phyloP scores from a whole-genome alignment of 75 land plant species.

The Cryptomeria japonica region DNA sequence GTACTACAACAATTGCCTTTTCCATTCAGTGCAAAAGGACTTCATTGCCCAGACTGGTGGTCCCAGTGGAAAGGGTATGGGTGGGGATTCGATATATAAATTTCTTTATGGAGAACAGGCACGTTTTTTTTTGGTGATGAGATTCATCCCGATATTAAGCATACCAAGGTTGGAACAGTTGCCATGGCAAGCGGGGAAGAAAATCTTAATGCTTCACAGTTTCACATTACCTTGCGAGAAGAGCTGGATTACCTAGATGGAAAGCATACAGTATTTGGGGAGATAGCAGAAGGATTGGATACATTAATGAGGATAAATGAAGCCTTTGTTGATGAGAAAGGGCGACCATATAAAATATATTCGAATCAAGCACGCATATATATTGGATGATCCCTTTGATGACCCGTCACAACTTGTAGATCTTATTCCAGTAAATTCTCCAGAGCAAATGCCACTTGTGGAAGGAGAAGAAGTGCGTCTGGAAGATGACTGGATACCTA shows the following conservation, averaged over 20 bases:
- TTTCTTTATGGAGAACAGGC: too few species aligned
- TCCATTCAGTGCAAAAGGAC: too few species aligned
- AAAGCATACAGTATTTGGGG: slow-evolving; percentile 98
- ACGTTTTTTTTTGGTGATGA: too few species aligned
- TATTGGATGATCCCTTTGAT: slow-evolving; percentile 96
- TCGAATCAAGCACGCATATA: slow-evolving; percentile 84
- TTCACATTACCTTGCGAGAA: slow-evolving; percentile 86
- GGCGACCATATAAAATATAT: slow-evolving; percentile 88
- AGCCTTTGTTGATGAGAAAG: slow-evolving; percentile 87
- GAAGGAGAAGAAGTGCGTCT: slow-evolving; percentile 92
- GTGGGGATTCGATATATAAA: too few species aligned
- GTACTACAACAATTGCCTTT: too few species aligned
- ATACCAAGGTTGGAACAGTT: too few species aligned
- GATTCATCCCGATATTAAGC: too few species aligned
- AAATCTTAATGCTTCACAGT: slow-evolving; percentile 89
- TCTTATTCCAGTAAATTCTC: slow-evolving; percentile 88
- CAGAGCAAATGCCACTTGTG: slow-evolving; percentile 77
- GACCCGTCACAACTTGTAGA: slow-evolving; percentile 88
- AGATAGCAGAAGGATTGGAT: slow-evolving; percentile 88
- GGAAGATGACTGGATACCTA: slow-evolving; percentile 98
- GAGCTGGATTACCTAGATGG: slow-evolving; percentile 97
- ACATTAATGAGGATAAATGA: slow-evolving; percentile 89
- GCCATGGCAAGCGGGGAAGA: slow-evolving; percentile 75
- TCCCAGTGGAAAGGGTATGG: too few species aligned
- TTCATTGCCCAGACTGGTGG: too few species aligned